Percentiles rank a stretch among this genome's conserved stretches.
phyloP scores from a whole-genome alignment of 2,329 filamentous ascomycete genomes.

The Pseudogymnoascus sp. region DNA sequence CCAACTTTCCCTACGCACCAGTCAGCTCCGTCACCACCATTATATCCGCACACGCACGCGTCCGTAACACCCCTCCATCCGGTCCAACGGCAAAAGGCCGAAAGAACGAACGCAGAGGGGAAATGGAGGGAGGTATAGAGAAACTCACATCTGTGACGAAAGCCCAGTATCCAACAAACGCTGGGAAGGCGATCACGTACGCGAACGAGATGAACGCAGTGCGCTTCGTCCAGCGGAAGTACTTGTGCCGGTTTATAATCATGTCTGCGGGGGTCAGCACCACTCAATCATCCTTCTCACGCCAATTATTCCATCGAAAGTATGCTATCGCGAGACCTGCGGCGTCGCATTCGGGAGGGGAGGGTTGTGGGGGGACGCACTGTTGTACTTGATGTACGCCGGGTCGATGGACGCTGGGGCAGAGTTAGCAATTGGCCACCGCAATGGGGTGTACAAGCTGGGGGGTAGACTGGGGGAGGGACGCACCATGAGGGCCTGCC shows the following conservation, averaged over 20 bases:
- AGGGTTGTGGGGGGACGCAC: constrained; percentile 29
- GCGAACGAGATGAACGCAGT: constrained; percentile 73
- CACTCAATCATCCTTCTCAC: constrained; percentile 8
- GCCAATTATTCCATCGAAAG: constrained; percentile 7
- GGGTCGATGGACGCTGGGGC: constrained; percentile 36
- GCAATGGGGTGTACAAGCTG: background rate
- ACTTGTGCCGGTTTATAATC: constrained; percentile 77
- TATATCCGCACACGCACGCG: background rate
- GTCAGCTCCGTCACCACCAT: constrained; percentile 12
- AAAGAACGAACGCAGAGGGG: background rate
- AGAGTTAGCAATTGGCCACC: constrained; percentile 9
- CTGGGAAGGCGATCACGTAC: constrained; percentile 67
- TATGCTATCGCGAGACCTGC: background rate
- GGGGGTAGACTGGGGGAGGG: background rate
- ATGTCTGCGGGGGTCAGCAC: constrained; percentile 50
- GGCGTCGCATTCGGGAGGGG: background rate
- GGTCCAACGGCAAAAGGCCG: background rate
- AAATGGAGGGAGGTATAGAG: background rate
- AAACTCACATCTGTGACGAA: constrained; percentile 78
- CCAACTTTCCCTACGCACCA: constrained; percentile 64
- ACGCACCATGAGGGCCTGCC: constrained; percentile 41
- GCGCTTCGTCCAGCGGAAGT: constrained; percentile 86
- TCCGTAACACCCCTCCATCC: background rate
- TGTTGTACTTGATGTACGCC: constrained; percentile 44
- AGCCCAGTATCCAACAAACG: constrained; percentile 59